Percentiles rank a stretch among this genome's conserved stretches.
These are phyloP conservation scores for Vigna hirtella DNA, from an alignment of 306 rosid genomes.

Conservation along the genomic window DNA sequence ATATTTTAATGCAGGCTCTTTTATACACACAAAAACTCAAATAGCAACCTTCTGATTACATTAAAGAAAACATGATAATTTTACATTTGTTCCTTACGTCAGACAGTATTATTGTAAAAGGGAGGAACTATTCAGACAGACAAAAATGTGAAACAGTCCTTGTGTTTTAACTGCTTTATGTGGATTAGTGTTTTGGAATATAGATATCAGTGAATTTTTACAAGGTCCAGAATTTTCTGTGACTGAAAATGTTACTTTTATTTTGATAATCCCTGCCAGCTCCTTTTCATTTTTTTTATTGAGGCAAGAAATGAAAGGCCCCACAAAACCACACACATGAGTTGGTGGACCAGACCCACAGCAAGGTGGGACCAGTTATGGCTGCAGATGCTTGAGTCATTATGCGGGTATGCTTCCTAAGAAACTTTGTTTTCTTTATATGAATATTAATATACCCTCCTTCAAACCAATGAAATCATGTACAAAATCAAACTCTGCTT, in stretches of 20 bases:
- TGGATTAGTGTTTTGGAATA: slow-evolving; percentile 20
- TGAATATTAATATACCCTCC: slow-evolving; percentile 1
- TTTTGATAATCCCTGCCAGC: slow-evolving; percentile 61
- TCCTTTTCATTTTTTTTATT: slow-evolving; percentile 35
- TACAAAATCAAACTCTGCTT: slow-evolving; percentile 27
- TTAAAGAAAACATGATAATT: not conserved
- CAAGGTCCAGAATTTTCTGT: slow-evolving; percentile 18
- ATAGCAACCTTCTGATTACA: not conserved
- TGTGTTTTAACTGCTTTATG: slow-evolving; percentile 5
- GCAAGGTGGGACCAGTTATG: slow-evolving; percentile 61
- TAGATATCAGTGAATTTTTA: not conserved
- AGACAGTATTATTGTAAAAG: slow-evolving; percentile 32
- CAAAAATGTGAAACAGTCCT: slow-evolving; percentile 1
- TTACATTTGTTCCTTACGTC: not conserved
- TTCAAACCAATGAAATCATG: slow-evolving; percentile 32
- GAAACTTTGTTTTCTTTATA: slow-evolving; percentile 37
- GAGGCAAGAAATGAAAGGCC: slow-evolving; percentile 49
- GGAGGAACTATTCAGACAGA: not conserved
- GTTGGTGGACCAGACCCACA: slow-evolving; percentile 69
- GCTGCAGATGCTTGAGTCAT: slow-evolving; percentile 66
- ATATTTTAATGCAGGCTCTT: not conserved
- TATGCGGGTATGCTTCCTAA: slow-evolving; percentile 48
- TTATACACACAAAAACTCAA: not conserved
- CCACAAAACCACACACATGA: slow-evolving; percentile 59
- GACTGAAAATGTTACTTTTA: slow-evolving; percentile 4